Base-by-base conservation (phyloP, 2,329 filamentous ascomycete species). In the Arthrocladium fulminans region DNA sequence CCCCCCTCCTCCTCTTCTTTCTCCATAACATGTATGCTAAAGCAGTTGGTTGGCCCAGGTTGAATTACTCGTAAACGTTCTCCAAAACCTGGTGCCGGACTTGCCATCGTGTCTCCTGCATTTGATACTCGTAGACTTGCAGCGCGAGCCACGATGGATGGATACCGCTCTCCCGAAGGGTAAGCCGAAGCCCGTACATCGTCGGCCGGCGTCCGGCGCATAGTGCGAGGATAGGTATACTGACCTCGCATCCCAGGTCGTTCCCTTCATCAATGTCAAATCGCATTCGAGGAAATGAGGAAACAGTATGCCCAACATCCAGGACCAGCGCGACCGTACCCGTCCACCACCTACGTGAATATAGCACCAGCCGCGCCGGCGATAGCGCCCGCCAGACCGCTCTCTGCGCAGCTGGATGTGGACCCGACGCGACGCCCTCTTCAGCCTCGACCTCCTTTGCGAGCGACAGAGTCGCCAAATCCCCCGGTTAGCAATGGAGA, bases 101-200 rank as follows among this genome's bases (percentile, higher is more conserved):
- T 48, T 57, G n/a, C 54, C 53, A 19, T 27, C 42, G 24, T 56
- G 48, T 45, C 48, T 59, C 12, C 43, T 57, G 22, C 55, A 53
- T 34, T 47, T 39, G 22, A 54, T 54, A 27, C 32, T 53, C 17
- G 32, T 38, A 47, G 42, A 53, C 19, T 39, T 49, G 38, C 46
- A 50, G 49, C 50, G 52, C 37, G 45, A 51, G 30, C 54, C 54
- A 17, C 51, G 43, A 47, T 59, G 57, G 57, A 44, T 48, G 19
- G 57, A 59, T 17, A 54, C 58, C 8, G 47, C 56, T 27, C 43
- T 59, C 44, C 57, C 57, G 34, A 42, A 49, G 51, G 57, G 57
- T 59, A 54, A 32, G 57, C 51, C 32, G n/a, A 8, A 2, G 15
- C 12, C 9, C 2, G 6, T 12, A 13, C 32, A 15, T 20, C 12